phyloP scores from a whole-genome alignment of 2,329 filamentous ascomycete genomes.

The Diplodia mutila region DNA sequence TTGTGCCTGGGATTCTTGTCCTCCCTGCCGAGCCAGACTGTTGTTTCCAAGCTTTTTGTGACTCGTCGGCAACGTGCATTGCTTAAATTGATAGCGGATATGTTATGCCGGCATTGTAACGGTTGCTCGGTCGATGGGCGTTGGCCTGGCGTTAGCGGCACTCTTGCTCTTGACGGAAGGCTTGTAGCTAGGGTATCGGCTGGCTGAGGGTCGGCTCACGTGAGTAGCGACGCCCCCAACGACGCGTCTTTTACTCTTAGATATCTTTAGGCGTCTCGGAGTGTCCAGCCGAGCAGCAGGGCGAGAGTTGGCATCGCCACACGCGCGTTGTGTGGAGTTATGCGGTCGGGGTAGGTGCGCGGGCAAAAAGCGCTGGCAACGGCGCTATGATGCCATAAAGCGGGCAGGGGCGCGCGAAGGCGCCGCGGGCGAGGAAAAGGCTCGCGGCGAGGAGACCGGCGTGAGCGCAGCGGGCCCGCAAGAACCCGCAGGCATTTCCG shows the following conservation, averaged over 20 bases:
- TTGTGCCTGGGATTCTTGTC: slow-evolving; percentile 5
- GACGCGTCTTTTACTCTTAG: not conserved
- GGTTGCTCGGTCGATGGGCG: slow-evolving; percentile 8
- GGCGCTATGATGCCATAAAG: slow-evolving; percentile 5
- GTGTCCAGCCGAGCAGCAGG: not conserved
- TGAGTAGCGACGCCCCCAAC: not conserved
- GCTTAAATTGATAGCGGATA: not conserved
- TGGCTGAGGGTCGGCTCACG: slow-evolving; percentile 8
- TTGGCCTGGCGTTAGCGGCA: not conserved
- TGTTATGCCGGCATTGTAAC: not conserved
- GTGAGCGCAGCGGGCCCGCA: not conserved
- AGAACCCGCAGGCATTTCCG: not conserved
- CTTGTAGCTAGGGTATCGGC: not conserved
- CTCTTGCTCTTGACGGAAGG: not conserved
- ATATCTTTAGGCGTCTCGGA: not conserved
- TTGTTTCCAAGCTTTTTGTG: slow-evolving; percentile 8
- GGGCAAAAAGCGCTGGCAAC: not conserved
- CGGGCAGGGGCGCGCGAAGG: slow-evolving; percentile 7
- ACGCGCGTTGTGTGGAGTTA: slow-evolving; percentile 5
- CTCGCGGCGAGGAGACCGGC: not conserved
- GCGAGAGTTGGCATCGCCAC: not conserved
- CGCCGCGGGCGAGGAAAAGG: not conserved
- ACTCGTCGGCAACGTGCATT: not conserved
- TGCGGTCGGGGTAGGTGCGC: slow-evolving; percentile 1
- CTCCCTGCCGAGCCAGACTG: slow-evolving; percentile 11